Evolutionary conservation across 306 rosid genomes (phyloP).

Genomic region (Calophaca sinica): DNA sequence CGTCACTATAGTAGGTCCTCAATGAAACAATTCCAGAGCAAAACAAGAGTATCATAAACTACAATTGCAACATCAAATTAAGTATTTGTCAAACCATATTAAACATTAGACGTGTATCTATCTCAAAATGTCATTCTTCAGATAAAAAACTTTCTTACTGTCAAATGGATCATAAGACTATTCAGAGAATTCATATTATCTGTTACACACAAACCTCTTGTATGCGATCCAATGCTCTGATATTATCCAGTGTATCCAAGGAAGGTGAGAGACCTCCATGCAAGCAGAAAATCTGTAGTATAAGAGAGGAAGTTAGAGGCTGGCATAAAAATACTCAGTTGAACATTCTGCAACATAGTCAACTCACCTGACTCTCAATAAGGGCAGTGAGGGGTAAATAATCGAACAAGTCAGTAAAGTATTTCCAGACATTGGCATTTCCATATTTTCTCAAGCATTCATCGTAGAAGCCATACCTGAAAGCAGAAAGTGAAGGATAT

Average conservation of each 20-base stretch:
- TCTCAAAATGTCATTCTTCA: conserved; percentile 26
- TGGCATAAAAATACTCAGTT: conserved; percentile 38
- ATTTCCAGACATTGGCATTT: conserved; percentile 98
- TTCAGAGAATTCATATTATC: conserved; percentile 31
- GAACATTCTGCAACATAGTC: conserved; percentile 33
- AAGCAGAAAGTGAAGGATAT: conserved; percentile 36
- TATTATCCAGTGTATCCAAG: conserved; percentile 92
- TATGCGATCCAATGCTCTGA: conserved; percentile 91
- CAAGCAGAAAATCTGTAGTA: conserved; percentile 87
- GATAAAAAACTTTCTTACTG: conserved; percentile 1
- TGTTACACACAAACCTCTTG: conserved; percentile 73
- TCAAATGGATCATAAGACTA: conserved; percentile 31
- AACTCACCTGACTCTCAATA: conserved; percentile 96
- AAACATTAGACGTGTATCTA: not conserved
- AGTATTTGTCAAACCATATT: conserved; percentile 29
- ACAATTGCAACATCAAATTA: conserved; percentile 25
- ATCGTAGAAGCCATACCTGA: conserved; percentile 97
- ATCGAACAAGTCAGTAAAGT: conserved; percentile 90
- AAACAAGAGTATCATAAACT: conserved; percentile 12
- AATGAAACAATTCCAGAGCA: not conserved
- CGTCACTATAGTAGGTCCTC: not conserved
- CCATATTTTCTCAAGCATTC: conserved; percentile 99
- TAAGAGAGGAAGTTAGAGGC: conserved; percentile 43
- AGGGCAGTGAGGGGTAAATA: conserved; percentile 97
- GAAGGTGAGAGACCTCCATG: conserved; percentile 99